Conservation (phyloP, 1,284 basidiomycete genomes). For the Sphaerobolus stellatus region DNA sequence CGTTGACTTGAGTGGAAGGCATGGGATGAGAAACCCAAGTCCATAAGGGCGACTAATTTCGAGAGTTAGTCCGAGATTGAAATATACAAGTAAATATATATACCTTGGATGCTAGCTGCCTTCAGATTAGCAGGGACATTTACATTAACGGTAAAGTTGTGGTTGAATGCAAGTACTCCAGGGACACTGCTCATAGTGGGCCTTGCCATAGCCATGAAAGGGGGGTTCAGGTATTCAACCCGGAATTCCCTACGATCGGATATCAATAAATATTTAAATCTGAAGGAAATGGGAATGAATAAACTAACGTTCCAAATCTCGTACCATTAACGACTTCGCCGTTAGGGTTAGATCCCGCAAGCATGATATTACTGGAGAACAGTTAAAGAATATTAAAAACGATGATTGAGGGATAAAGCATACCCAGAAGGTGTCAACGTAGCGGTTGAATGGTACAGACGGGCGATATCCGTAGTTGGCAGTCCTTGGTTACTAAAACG, state of each 20-base stretch:
- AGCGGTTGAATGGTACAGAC: conserved; percentile 10
- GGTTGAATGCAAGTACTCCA: conserved; percentile 39
- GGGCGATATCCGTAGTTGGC: conserved; percentile 4
- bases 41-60: conserved; percentile 38
- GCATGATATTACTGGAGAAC: conserved; percentile 50
- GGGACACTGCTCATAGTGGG: conserved; percentile 39
- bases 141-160: conserved; percentile 38
- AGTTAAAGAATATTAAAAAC: not conserved
- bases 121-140: conserved; percentile 31
- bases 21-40: conserved; percentile 49
- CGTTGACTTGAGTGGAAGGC: conserved; percentile 46
- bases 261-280: not conserved
- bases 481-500: conserved; percentile 3
- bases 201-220: conserved; percentile 40
- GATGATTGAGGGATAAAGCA: conserved; percentile 28
- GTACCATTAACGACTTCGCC: not conserved
- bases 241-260: conserved; percentile 41
- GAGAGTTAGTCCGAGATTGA: not conserved
- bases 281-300: not conserved
- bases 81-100: not conserved
- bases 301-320: not conserved
- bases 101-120: conserved; percentile 37
- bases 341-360: conserved; percentile 84
- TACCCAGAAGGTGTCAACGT: conserved; percentile 22
- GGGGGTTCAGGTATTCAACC: conserved; percentile 48